Evolutionary conservation across 257 asterid species (phyloP), one percentile per base, ranked within the genome.

Genomic region (Eucommia ulmoides): DNA sequence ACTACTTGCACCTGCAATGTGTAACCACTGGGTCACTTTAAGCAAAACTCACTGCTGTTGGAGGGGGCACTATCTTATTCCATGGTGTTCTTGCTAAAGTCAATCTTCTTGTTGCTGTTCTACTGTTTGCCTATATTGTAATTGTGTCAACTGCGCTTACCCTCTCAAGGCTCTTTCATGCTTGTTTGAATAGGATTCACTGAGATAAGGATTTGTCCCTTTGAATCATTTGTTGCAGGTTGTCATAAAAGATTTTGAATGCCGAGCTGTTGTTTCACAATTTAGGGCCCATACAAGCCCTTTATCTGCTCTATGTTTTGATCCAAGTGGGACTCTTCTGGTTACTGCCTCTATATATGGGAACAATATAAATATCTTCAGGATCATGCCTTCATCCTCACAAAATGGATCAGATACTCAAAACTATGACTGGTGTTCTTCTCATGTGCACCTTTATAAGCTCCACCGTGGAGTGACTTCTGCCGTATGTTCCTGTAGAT

Each of bases 401-500:
- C 66, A 61, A 53, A 61, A 54, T 58, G 75, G 70, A 44, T 57
- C 66, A 41, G 68, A 72, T 56, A 54, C 51, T 46, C 67, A 53
- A 20, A 58, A 21, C 48, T 61, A 53, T 49, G 67, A 73, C 50
- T 68, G 73, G 70, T 61, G 69, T 58, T 52, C 70, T 54, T 73
- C 76, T 46, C 76, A 68, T 35, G 73, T 65, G 55, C 79, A 65
- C 55, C 61, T 68, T 41, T 73, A 68, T 65, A 68, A 68, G 67
- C 79, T 73, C 45, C 79, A 69, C 26, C 75, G 79, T 6, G 79
- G 79, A 57, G 58, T 73, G 67, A 68, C 80, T 58, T 64, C 80
- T 58, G 80, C 80, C 62, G 80, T 73, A 24, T 45, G 73, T 53
- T 26, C 41, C 22, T 7, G 20, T 15, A 3, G n/a, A 16, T 50